A percentile compares a stretch with the other conserved stretches of the same genome.
phyloP scores from a whole-genome alignment of 345 rosid genomes.

The Corchorus olitorius region DNA sequence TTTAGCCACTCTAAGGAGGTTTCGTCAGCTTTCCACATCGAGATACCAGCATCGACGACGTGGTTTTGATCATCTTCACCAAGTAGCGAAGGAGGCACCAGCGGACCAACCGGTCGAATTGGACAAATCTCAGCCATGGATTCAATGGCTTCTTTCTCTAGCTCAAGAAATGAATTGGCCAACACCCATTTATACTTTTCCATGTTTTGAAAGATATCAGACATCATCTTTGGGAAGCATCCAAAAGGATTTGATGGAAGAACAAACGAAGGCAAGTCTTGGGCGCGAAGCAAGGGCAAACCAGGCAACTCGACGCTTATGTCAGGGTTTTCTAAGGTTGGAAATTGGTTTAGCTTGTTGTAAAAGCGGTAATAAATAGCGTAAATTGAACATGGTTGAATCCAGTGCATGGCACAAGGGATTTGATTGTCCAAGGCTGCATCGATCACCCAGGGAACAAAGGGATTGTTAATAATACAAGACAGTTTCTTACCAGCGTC shows the following conservation, averaged over 20 bases:
- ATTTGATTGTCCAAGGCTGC: conserved; percentile 36
- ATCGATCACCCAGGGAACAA: conserved; percentile 53
- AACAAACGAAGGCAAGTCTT: conserved; percentile 55
- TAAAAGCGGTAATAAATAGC: conserved; percentile 45
- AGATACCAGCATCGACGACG: conserved; percentile 25
- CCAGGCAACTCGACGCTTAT: conserved; percentile 39
- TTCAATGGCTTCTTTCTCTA: conserved; percentile 42
- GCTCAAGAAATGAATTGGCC: conserved; percentile 48
- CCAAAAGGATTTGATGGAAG: conserved; percentile 39
- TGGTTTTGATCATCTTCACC: conserved; percentile 25
- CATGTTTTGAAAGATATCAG: conserved; percentile 29
- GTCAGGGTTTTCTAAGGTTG: conserved; percentile 33
- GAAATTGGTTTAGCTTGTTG: conserved; percentile 37
- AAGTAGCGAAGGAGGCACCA: conserved; percentile 46
- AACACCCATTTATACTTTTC: conserved; percentile 43
- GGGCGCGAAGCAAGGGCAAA: conserved; percentile 34
- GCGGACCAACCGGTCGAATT: conserved; percentile 47
- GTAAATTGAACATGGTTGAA: conserved; percentile 49
- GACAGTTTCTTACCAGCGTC: conserved; percentile 32
- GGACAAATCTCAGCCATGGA: conserved; percentile 44
- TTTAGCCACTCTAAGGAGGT: conserved; percentile 50
- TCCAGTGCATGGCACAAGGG: conserved; percentile 61
- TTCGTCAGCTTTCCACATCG: conserved; percentile 45
- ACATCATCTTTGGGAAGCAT: conserved; percentile 25
- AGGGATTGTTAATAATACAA: conserved; percentile 50